A percentile compares a stretch with the other conserved stretches of the same genome.
phyloP scores from a whole-genome alignment of 352 stramenopile species.

The Globisporangium iwayamae region DNA sequence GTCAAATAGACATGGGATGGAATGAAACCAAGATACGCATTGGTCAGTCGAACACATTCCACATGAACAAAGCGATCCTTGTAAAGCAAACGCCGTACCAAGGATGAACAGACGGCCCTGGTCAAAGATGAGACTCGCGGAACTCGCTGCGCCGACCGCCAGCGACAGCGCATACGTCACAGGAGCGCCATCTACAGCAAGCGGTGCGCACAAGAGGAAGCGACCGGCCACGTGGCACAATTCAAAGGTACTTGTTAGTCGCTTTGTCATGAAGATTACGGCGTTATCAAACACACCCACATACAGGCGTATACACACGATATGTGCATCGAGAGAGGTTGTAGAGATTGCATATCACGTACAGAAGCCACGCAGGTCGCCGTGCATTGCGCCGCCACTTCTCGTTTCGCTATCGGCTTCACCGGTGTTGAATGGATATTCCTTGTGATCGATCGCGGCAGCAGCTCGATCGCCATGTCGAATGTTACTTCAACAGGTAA shows the following conservation, averaged over 20 bases:
- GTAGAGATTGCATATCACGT: constrained; percentile 17
- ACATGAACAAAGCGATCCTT: no score
- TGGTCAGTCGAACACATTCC: background rate
- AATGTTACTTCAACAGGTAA: constrained; percentile 3
- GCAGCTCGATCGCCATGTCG: background rate
- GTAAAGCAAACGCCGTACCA: constrained; percentile 20
- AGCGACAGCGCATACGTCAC: constrained; percentile 79
- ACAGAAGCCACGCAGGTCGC: constrained; percentile 81
- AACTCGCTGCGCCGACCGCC: constrained; percentile 60
- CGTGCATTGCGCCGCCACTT: constrained; percentile 45
- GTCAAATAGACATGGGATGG: background rate
- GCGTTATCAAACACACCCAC: background rate
- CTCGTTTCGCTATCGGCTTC: constrained; percentile 1
- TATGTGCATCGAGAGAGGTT: background rate
- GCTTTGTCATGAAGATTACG: background rate
- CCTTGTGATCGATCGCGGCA: constrained; percentile 3
- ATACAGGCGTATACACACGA: background rate
- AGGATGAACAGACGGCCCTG: constrained; percentile 46
- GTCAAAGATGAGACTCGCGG: constrained; percentile 61
- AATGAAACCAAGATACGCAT: background rate
- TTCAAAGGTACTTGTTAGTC: background rate
- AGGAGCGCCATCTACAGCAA: constrained; percentile 57
- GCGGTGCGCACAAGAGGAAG: constrained; percentile 6
- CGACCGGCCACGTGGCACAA: background rate
- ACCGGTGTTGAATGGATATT: background rate